A percentile compares a stretch with the other conserved stretches of the same genome.
Conservation (phyloP, 2,329 filamentous ascomycete genomes). For the Aspergillus sp. region DNA sequence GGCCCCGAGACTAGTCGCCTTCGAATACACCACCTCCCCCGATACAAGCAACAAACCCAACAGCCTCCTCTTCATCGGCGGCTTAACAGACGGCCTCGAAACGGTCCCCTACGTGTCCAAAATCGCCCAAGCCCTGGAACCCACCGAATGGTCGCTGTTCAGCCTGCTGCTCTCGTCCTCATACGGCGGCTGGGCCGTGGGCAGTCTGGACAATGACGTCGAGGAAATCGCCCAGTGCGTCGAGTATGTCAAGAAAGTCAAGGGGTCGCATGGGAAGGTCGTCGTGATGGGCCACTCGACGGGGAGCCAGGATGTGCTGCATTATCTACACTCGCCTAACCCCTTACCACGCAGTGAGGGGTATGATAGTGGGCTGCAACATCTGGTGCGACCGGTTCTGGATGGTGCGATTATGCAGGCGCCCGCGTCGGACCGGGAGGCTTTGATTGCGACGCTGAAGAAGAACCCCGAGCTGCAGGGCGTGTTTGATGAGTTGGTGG, state of each 20-base stretch:
- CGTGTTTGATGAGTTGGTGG: conserved; percentile 30
- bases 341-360: conserved; percentile 26
- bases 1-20: conserved; percentile 36
- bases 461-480: conserved; percentile 15
- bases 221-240: conserved; percentile 51
- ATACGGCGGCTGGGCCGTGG: conserved; percentile 52
- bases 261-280: conserved; percentile 43
- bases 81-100: conserved; percentile 54
- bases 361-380: conserved; percentile 18
- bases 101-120: conserved; percentile 50
- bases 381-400: conserved; percentile 48
- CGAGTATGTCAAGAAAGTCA: conserved; percentile 42
- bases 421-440: conserved; percentile 72
- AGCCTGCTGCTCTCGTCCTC: conserved; percentile 49
- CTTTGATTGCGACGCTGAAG: conserved; percentile 36
- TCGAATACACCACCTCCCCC: conserved; percentile 32
- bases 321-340: conserved; percentile 52
- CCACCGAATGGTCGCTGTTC: conserved; percentile 49
- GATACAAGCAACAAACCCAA: conserved; percentile 30
- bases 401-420: conserved; percentile 78
- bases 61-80: conserved; percentile 56
- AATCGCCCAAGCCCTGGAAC: conserved; percentile 46
- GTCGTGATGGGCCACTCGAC: conserved; percentile 67
- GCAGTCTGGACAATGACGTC: conserved; percentile 50
- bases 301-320: conserved; percentile 64